phyloP scores from a whole-genome alignment of 352 stramenopile species.

The Saprolegnia diclina region DNA sequence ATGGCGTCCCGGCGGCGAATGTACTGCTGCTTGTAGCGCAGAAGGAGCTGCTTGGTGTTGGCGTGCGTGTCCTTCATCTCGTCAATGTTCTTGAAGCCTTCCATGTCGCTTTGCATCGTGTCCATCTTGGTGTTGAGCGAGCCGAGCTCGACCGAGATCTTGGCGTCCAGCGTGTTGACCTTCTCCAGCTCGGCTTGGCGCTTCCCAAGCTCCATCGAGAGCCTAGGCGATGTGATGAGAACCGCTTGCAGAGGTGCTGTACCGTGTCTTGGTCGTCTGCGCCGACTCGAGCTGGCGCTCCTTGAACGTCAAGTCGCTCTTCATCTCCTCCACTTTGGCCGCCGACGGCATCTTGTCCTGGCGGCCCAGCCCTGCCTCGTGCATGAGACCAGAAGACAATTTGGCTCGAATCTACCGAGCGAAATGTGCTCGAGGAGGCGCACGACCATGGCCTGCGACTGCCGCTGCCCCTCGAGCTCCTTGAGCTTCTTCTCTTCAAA shows the following conservation, averaged over 20 bases:
- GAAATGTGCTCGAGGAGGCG: slow-evolving; percentile 90
- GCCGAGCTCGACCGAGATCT: slow-evolving; percentile 78
- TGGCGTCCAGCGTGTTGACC: slow-evolving; percentile 86
- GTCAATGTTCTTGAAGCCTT: slow-evolving; percentile 85
- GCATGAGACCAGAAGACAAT: background rate
- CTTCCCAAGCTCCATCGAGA: slow-evolving; percentile 82
- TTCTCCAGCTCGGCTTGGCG: slow-evolving; percentile 86
- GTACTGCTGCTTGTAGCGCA: slow-evolving; percentile 77
- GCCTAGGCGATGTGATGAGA: slow-evolving; percentile 8
- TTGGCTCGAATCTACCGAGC: slow-evolving; percentile 37
- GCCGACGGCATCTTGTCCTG: slow-evolving; percentile 76
- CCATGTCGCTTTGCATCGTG: slow-evolving; percentile 83
- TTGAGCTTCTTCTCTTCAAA: slow-evolving; percentile 72
- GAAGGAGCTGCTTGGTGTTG: slow-evolving; percentile 69
- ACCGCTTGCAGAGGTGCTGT: background rate
- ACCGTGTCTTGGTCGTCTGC: slow-evolving; percentile 79
- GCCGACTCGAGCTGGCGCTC: slow-evolving; percentile 89
- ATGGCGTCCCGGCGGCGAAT: slow-evolving; percentile 78
- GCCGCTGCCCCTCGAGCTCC: slow-evolving; percentile 45
- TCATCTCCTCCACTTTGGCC: slow-evolving; percentile 79
- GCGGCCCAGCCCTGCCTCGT: slow-evolving; percentile 35
- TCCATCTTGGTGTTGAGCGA: slow-evolving; percentile 82
- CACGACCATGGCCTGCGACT: slow-evolving; percentile 76
- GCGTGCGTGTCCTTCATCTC: slow-evolving; percentile 71
- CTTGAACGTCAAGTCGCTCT: slow-evolving; percentile 86